phyloP scores from a whole-genome alignment of 352 stramenopile species.

The Pythium apleroticum region DNA sequence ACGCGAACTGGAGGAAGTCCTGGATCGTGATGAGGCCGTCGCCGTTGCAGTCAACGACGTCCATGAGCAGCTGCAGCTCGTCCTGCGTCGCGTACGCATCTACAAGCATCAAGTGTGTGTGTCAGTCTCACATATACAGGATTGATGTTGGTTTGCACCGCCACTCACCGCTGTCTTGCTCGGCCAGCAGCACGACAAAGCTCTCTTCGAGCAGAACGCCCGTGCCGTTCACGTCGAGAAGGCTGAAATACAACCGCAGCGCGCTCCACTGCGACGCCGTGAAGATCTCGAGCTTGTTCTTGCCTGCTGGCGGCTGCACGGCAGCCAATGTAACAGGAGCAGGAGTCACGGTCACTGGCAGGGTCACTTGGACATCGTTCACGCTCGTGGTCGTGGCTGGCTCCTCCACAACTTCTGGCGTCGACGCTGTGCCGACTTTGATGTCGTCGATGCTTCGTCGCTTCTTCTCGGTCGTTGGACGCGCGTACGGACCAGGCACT shows the following conservation, averaged over 20 bases:
- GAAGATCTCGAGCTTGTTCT: constrained; percentile 55
- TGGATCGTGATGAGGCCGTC: constrained; percentile 75
- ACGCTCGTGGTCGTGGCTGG: not conserved
- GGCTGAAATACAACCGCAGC: constrained; percentile 69
- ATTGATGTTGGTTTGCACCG: too few species aligned
- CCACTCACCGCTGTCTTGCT: constrained; percentile 75
- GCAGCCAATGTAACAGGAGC: not conserved
- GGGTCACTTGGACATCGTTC: not conserved
- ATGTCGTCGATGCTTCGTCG: constrained; percentile 28
- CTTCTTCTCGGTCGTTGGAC: constrained; percentile 14
- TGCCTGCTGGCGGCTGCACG: not conserved
- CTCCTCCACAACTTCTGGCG: not conserved
- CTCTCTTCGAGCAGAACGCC: constrained; percentile 78
- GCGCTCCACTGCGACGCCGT: constrained; percentile 73
- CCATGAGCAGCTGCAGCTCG: constrained; percentile 74
- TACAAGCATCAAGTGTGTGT: constrained; percentile 27
- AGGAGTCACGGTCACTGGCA: not conserved
- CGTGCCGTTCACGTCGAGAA: constrained; percentile 67
- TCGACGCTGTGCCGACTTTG: constrained; percentile 15
- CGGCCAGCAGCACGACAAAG: constrained; percentile 74
- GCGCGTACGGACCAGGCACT: not conserved
- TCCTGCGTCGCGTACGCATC: constrained; percentile 84
- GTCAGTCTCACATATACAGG: not conserved
- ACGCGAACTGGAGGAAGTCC: constrained; percentile 83
- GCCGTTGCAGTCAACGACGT: constrained; percentile 76